These are phyloP conservation scores for Arctium minus DNA, from an alignment of 129 eudicot species.

Conservation along the genomic window DNA sequence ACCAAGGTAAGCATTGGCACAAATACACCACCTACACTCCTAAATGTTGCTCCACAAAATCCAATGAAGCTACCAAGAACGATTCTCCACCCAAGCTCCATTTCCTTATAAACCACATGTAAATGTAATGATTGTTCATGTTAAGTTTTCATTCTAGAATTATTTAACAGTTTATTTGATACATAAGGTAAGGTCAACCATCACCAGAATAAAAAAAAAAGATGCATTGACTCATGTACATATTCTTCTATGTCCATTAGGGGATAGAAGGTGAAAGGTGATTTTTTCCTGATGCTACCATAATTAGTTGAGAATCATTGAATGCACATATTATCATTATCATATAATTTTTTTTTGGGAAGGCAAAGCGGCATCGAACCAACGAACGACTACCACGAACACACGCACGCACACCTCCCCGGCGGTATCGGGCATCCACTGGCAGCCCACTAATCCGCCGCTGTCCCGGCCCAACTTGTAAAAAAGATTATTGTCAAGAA, in stretches of 20 bases:
- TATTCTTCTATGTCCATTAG: not conserved
- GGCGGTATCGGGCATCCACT: no score
- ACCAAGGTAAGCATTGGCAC: constrained; percentile 92
- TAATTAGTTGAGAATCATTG: no score
- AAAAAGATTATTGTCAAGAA: no score
- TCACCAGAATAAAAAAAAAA: not conserved
- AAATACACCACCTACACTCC: constrained; percentile 94
- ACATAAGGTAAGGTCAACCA: constrained; percentile 13
- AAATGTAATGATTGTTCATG: not conserved
- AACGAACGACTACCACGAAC: no score
- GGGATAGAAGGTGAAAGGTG: no score
- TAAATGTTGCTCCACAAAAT: constrained; percentile 92
- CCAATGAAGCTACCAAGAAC: constrained; percentile 75
- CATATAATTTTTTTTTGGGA: no score
- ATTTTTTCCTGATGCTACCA: no score
- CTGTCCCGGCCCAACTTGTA: no score
- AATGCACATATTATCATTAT: no score
- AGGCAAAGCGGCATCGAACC: no score
- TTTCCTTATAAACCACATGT: constrained; percentile 50
- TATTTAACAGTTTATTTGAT: not conserved
- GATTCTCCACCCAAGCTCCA: constrained; percentile 74
- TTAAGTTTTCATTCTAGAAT: not conserved
- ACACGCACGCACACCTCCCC: no score
- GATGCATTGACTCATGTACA: not conserved
- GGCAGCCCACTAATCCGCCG: no score